These are phyloP conservation scores for Saccharomyces hybrid DNA, from an alignment of 1,139 yeast species.

Conservation along the genomic window DNA sequence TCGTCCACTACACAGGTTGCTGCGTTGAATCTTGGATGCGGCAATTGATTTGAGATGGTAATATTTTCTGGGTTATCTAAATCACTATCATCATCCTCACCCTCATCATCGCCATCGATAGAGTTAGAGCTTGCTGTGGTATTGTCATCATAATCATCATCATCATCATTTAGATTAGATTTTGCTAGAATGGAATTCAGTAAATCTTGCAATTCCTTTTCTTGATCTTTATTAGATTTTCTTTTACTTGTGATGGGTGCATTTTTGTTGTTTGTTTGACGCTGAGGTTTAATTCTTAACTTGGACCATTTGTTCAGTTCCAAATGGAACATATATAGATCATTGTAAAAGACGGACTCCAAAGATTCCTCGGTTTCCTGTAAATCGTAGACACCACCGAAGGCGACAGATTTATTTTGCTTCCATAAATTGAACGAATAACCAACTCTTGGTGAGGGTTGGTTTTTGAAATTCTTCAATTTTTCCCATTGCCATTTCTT, in stretches of 20 bases:
- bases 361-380: slow-evolving; percentile 93
- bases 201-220: slow-evolving; percentile 76
- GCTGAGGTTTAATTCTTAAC: no score
- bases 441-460: slow-evolving; percentile 91
- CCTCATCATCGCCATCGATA: slow-evolving; percentile 25
- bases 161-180: slow-evolving; percentile 59
- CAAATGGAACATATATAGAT: slow-evolving; percentile 71
- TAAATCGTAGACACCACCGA: slow-evolving; percentile 93
- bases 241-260: slow-evolving; percentile 28
- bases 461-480: slow-evolving; percentile 80
- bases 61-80: slow-evolving; percentile 37
- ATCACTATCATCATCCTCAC: slow-evolving; percentile 26
- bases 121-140: slow-evolving; percentile 37
- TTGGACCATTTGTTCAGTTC: slow-evolving; percentile 89
- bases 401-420: slow-evolving; percentile 78
- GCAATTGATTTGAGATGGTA: slow-evolving; percentile 47
- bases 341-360: slow-evolving; percentile 78
- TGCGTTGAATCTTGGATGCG: slow-evolving; percentile 87
- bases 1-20: slow-evolving; percentile 83
- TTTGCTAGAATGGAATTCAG: slow-evolving; percentile 68
- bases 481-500: slow-evolving; percentile 79
- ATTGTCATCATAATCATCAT: slow-evolving; percentile 41
- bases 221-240: slow-evolving; percentile 40
- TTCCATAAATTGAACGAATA: slow-evolving; percentile 84
- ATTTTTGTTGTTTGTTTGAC: slow-evolving; percentile 12